Evolutionary conservation across 768 basidiomycete genomes (phyloP).

Genomic region (Leccinum arenicola): DNA sequence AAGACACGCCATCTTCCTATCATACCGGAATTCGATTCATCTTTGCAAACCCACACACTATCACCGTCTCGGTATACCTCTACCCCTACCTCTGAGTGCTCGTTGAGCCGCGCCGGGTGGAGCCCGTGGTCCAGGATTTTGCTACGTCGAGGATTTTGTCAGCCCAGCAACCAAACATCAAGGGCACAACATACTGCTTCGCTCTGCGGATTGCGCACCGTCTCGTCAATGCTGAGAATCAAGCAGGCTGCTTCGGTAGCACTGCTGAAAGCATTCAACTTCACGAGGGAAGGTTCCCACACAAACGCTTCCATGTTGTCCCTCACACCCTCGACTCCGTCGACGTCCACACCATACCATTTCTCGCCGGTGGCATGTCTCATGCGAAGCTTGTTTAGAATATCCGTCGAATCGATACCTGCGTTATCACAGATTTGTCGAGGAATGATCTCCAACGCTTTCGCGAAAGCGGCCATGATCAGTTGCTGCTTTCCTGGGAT

Average conservation of each 20-base stretch:
- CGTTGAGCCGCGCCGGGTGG: conserved; percentile 90
- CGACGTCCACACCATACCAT: conserved; percentile 96
- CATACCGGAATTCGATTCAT: conserved; percentile 4
- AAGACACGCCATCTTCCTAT: conserved; percentile 19
- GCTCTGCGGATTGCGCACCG: conserved; percentile 92
- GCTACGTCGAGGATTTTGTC: conserved; percentile 40
- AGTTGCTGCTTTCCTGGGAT: conserved; percentile 96
- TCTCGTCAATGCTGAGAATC: conserved; percentile 96
- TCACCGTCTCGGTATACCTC: conserved; percentile 75
- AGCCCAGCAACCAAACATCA: conserved; percentile 8
- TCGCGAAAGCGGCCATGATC: conserved; percentile 93
- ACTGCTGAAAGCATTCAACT: conserved; percentile 92
- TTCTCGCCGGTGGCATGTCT: conserved; percentile 84
- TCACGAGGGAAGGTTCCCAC: conserved; percentile 96
- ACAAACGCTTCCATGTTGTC: conserved; percentile 98
- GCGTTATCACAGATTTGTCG: conserved; percentile 99
- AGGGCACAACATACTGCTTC: conserved; percentile 63
- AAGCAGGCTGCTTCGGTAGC: conserved; percentile 96
- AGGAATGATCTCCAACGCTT: conserved; percentile 96
- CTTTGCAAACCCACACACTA: conserved; percentile 10
- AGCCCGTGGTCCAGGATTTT: conserved; percentile 80
- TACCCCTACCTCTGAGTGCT: conserved; percentile 82
- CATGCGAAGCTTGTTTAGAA: conserved; percentile 97
- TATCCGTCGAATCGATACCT: conserved; percentile 94
- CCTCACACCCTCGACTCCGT: conserved; percentile 81